These are phyloP conservation scores for Arctium lappa DNA, from an alignment of 129 eudicot genomes.

Conservation along the genomic window DNA sequence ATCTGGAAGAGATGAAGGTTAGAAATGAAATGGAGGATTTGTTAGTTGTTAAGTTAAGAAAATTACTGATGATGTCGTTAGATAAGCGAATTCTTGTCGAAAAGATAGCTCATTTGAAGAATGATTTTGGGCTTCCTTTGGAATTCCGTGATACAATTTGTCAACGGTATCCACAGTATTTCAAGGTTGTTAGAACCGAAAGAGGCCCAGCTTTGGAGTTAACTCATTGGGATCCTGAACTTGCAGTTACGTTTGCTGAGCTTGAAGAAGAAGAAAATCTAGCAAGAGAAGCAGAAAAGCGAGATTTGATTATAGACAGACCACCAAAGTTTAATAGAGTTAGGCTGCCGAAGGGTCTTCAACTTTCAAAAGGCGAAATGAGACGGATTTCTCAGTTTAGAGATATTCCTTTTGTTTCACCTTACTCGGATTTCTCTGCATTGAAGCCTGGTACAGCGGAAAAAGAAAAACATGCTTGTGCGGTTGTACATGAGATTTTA, in stretches of 20 bases:
- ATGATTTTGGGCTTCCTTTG: conserved; percentile 78
- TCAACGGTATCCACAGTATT: conserved; percentile 83
- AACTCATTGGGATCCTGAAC: conserved; percentile 95
- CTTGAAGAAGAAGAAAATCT: conserved; percentile 79
- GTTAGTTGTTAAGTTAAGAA: conserved; percentile 76
- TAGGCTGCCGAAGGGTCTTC: conserved; percentile 81
- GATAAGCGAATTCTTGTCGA: conserved; percentile 83
- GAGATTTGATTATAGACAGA: conserved; percentile 82
- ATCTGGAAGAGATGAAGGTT: conserved; percentile 80
- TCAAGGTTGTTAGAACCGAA: conserved; percentile 65
- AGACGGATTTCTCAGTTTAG: conserved; percentile 67
- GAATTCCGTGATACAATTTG: conserved; percentile 86
- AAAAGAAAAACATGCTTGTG: conserved; percentile 95
- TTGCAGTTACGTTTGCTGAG: conserved; percentile 90
- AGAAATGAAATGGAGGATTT: conserved; percentile 92
- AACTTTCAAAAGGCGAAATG: conserved; percentile 85
- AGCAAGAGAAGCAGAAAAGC: conserved; percentile 46
- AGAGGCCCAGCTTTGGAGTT: conserved; percentile 84
- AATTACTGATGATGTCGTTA: conserved; percentile 87
- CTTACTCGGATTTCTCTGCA: conserved; percentile 80
- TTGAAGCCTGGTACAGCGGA: conserved; percentile 67
- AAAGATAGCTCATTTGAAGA: conserved; percentile 83
- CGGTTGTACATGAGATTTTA: conserved; percentile 84
- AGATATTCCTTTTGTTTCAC: conserved; percentile 88
- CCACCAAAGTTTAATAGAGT: conserved; percentile 71